Base-by-base conservation (phyloP, 2,329 filamentous ascomycete species). In the Colletotrichum cuscutae region DNA sequence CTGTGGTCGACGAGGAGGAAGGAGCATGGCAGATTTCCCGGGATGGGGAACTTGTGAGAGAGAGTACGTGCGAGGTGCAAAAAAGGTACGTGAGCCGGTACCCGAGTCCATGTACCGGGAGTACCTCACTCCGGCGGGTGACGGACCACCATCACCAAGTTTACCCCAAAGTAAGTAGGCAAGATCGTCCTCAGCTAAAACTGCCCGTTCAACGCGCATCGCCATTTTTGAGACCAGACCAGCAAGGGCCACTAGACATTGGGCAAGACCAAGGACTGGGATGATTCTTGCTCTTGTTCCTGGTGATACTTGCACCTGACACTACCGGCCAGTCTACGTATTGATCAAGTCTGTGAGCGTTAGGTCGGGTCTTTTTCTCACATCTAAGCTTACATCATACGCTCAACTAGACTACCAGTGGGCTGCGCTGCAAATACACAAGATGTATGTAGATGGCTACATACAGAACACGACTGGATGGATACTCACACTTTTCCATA, bases 221-320 rank as follows among this genome's bases (percentile, higher is more conserved):
- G n/a, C 59, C 49, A 56, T 67, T 68, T 37, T 54, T 60, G 68
- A 62, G 70, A 65, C 70, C 66, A 65, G 69, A 37, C 68, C 42
- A 49, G 42, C 42, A 49, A 22, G 22, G 49, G 12, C 54, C 65
- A 49, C 42, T 22, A 13, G 32, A 54, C 19, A 46, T 11, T 49
- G 26, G 32, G 35, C 19, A 57, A 68, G 49, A 58, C 65, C 57
- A 62, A 42, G 35, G 46, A 49, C 49, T 37, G 28, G 8, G 0
- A 30, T 30, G 26, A 8, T 49, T 49, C 42, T 8, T 49, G 3
- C 19, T 22, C 19, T 22, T 22, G 19, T 22, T 49, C 42, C 42
- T 49, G 42, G 42, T 7, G 42, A 49, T 49, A 49, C 42, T n/a
- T 49, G 37, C 13, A n/a, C 52, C 30, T 46, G 62, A 22, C 32